Percentiles rank a stretch among this genome's conserved stretches.
phyloP scores from a whole-genome alignment of 1,139 yeast species.

The Wickerhamomyces sp. region DNA sequence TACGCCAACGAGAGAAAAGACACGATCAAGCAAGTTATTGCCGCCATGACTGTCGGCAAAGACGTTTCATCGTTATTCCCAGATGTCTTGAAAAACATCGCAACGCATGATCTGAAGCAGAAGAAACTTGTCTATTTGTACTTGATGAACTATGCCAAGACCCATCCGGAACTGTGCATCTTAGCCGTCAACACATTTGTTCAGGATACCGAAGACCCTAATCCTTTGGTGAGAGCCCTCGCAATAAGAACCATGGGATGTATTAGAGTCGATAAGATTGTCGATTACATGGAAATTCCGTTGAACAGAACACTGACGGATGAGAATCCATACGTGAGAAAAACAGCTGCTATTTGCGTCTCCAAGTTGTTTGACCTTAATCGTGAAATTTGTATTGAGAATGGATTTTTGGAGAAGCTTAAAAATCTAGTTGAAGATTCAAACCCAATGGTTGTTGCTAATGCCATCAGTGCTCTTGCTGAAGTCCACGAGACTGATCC shows the following conservation, averaged over 20 bases:
- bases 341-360: constrained; percentile 96
- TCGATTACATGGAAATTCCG: constrained; percentile 91
- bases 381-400: constrained; percentile 75
- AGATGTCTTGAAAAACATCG: constrained; percentile 92
- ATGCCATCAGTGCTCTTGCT: constrained; percentile 79
- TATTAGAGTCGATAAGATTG: constrained; percentile 90
- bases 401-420: constrained; percentile 74
- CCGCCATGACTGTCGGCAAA: constrained; percentile 98
- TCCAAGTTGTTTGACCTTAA: constrained; percentile 91
- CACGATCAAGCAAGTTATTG: constrained; percentile 93
- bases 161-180: constrained; percentile 93
- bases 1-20: constrained; percentile 93
- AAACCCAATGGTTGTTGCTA: constrained; percentile 96
- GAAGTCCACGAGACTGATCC: constrained; percentile 77
- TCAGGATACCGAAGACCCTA: constrained; percentile 93
- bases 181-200: constrained; percentile 97
- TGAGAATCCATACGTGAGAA: constrained; percentile 95
- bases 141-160: constrained; percentile 94
- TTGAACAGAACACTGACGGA: constrained; percentile 78
- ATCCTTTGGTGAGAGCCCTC: constrained; percentile 90
- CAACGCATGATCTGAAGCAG: constrained; percentile 95
- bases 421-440: constrained; percentile 73
- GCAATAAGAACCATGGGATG: constrained; percentile 99
- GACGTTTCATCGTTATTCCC: constrained; percentile 95
- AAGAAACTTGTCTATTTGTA: constrained; percentile 93